Evolutionary conservation across 2,329 filamentous ascomycete species (phyloP), one percentile per base, ranked within the genome.

Genomic region (Cercospora sp.): DNA sequence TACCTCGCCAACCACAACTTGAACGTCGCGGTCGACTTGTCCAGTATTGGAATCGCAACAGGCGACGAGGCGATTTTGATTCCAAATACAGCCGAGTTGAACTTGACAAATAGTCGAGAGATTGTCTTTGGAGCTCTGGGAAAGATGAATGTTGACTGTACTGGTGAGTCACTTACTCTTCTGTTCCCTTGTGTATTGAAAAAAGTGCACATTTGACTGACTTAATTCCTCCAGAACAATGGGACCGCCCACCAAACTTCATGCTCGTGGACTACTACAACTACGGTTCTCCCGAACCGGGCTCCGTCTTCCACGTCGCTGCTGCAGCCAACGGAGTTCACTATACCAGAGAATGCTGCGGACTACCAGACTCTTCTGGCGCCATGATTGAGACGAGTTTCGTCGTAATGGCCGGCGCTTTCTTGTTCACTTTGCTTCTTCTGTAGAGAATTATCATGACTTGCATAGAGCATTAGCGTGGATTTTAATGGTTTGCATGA

Each of bases 1-100:
- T 96, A 94, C 78, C 85, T 97, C 76, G 87, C 91, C 75, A 97
- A 97, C 80, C 94, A 97, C 82, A 97, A 97, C 77, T 85, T 97
- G 67, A 97, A 97, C 78, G 85, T 90, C 68, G 85, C 93, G 72
- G 86, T 97, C 69, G 86, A 86, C 63, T 80, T 96, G 40, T 71
- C 70, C 10, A 70, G 72, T 13, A 33, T 78, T 13, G 87, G 89
- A 2, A 88, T 87, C 31, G 63, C 63, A 10, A 61, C 62, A 16
- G 65, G 63, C 2, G 33, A 20, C 3, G 69, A 86, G 16, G 82
- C 84, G 20, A 77, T 95, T 57, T 82, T 93, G 7, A 89, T 95
- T 12, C 92, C 92, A 0, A 91, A 91, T 66, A 88, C 88, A 0
- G 86, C 88, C 4, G 77, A 89, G 48, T 80, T 94, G 66, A 92